Evolutionary conservation across 2,329 filamentous ascomycete species (phyloP).

Genomic region (Botryosphaeria dothidea): DNA sequence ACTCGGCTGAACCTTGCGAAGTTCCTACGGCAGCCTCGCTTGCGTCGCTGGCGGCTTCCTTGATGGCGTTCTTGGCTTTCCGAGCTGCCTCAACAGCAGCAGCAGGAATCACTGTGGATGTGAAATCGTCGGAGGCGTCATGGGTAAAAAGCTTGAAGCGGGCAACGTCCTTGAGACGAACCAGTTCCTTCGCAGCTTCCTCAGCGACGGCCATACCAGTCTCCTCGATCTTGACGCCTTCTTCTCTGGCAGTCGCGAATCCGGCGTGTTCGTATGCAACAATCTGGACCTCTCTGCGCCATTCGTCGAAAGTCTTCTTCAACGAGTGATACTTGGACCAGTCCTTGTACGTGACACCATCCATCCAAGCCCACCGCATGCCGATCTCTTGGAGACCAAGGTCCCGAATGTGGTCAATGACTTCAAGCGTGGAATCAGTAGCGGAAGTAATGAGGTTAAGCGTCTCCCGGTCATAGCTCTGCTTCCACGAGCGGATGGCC

Average conservation of each 20-base stretch:
- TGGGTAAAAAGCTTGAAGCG: conserved; percentile 77
- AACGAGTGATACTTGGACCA: conserved; percentile 94
- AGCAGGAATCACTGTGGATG: conserved; percentile 63
- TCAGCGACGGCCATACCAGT: conserved; percentile 80
- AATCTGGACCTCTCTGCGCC: conserved; percentile 78
- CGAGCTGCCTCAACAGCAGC: conserved; percentile 52
- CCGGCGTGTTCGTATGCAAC: conserved; percentile 74
- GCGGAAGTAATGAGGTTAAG: conserved; percentile 68
- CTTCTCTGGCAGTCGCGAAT: conserved; percentile 66
- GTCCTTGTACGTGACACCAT: conserved; percentile 93
- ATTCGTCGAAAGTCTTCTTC: conserved; percentile 78
- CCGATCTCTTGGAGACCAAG: conserved; percentile 88
- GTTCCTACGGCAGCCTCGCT: conserved; percentile 31
- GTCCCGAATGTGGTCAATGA: conserved; percentile 79
- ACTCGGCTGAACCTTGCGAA: conserved; percentile 38
- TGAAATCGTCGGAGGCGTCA: conserved; percentile 79
- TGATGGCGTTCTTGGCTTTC: conserved; percentile 40
- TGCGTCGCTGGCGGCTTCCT: conserved; percentile 21
- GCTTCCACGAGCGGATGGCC: conserved; percentile 74
- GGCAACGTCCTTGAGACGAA: conserved; percentile 78
- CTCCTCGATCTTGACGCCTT: conserved; percentile 70
- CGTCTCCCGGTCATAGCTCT: conserved; percentile 69
- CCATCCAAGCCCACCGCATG: conserved; percentile 92
- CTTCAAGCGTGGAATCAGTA: conserved; percentile 77
- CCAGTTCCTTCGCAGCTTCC: conserved; percentile 75